phyloP scores from a whole-genome alignment of 164 flowering plant species.

The Chimonanthus salicifolius region DNA sequence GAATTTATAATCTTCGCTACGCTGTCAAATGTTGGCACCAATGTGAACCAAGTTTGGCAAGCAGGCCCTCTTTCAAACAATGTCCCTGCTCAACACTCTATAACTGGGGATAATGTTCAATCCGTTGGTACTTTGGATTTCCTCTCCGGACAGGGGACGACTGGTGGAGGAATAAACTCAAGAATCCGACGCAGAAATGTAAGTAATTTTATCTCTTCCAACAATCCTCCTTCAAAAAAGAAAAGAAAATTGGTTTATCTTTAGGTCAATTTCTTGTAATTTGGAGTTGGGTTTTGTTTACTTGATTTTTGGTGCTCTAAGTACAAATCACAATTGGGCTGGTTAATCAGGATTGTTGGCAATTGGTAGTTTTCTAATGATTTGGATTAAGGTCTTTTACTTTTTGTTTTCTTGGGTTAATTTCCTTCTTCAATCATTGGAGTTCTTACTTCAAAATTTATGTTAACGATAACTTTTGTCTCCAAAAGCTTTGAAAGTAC shows the following conservation, averaged over 20 bases:
- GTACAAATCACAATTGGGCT: no score
- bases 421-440: neutral
- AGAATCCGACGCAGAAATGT: conserved; percentile 31
- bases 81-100: neutral
- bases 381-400: neutral
- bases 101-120: neutral
- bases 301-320: neutral
- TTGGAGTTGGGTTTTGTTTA: neutral
- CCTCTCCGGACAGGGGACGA: neutral
- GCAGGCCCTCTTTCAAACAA: neutral
- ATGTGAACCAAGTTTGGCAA: conserved; percentile 5
- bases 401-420: neutral
- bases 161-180: conserved; percentile 20
- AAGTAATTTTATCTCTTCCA: conserved; percentile 12
- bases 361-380: neutral
- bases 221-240: neutral
- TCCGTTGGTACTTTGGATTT: neutral
- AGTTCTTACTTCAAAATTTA: neutral
- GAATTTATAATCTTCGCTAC: neutral
- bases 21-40: neutral
- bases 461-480: neutral
- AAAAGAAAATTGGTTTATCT: neutral
- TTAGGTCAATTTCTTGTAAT: neutral
- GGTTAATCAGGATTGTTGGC: neutral
- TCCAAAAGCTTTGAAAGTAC: neutral